Base-by-base conservation (phyloP, 1,139 yeast species). In the Saccharomyces pastorianus region DNA sequence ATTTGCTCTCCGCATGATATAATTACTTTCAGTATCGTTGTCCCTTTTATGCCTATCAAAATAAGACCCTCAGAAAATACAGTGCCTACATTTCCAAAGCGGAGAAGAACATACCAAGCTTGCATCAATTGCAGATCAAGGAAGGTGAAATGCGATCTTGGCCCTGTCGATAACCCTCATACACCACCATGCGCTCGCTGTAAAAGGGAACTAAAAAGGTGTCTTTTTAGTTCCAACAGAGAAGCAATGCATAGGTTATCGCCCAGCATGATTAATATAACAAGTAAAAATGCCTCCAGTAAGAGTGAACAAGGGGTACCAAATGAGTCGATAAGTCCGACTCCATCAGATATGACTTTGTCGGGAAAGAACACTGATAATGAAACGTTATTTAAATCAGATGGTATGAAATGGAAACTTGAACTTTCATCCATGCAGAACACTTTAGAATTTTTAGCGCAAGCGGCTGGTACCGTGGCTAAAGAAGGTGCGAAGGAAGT, bases 101-200 rank as follows among this genome's bases (percentile, higher is more conserved):
- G 64, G 62, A 72, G 73, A 38, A 76, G 97, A 57, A 84, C 85
- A 60, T 90, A 87, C 69, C 78, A 82, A 57, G 97, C 97, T 0
- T 90, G 97, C 64, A 72, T 86, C 52, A 87, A 84, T 69, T 90
- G 97, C 68, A 78, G 96, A n/a, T 80, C 83, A 8, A 79, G 95
- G 42, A 90, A 90, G 65, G 88, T 88, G 50, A 84, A 84, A 64
- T 90, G 97, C 72, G 95, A 88, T 64, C 71, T 89, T 59, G 96
- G 96, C 1, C 82, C 84, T 3, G 81, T 83, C 11, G 85, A 84
- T 55, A 77, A 77, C 55, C 96, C 96, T 0, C 76, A 78, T 52
- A 83, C 81, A 6, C 95, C 95, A 6, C 95, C 95, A 20, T 91
- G 98, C 76, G 85, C 83, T 3, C 73, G 97, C 53, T 90, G 97